Base-by-base conservation (phyloP, 1,139 yeast genomes). In the Geotrichum histeridarum region DNA sequence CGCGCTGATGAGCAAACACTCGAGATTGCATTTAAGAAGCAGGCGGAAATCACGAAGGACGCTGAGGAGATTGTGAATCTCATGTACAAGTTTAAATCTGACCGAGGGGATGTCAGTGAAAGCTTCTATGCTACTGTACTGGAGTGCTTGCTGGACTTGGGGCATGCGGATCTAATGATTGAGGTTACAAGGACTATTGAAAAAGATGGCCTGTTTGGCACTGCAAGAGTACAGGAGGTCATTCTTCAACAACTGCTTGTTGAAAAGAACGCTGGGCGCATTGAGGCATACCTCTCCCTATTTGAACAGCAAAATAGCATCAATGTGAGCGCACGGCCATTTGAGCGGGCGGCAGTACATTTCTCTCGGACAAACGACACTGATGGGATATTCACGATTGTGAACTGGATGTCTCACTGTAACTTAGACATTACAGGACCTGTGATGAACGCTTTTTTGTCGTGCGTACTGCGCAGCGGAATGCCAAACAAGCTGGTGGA, bases 251-350 rank as follows among this genome's bases (percentile, higher is more conserved):
- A 54, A 15, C 46, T 54, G 12, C 39, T 54, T 8, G 35, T 42
- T 12, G 54, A 54, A 35, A 48, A 42, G n/a, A 54, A 54, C 18
- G 43, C 35, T 9, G 53, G 47, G n/a, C 54, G 52, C n/a, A 54
- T 54, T 15, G 50, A 51, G 33, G 57, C 57, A 48, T 54, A 38
- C 35, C 31, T 54, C 22, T 32, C 54, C 12, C 42, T 54, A 14
- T 36, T 54, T 37, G 54, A 51, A 15, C 49, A 53, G 42, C 52
- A 50, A 22, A 31, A 37, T 39, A n/a, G 48, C 33, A 27, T 42
- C 17, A 30, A 2, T 7, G 42, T 42, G 18, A 37, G 50, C 7
- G 17, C 48, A 8, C 53, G 53, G 27, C 57, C 53, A 4, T 48
- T 54, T 45, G 51, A 54, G 38, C 41, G 47, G 15, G 57, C 54